Conservation (phyloP, 2,329 filamentous ascomycete genomes). For the Dryadomyces quercivorus region DNA sequence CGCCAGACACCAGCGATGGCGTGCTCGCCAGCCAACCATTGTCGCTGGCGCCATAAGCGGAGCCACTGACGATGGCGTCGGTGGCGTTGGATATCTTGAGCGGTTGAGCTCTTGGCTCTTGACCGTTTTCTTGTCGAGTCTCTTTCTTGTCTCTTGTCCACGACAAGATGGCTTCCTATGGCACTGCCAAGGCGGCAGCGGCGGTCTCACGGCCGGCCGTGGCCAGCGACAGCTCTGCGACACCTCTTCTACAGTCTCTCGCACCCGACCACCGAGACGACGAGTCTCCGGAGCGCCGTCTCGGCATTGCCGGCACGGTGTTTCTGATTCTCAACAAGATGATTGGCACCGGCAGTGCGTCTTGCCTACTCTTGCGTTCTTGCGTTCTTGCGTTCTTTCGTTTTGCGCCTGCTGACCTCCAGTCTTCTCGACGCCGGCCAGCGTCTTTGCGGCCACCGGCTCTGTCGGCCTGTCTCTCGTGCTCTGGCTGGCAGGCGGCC, state of each 20-base stretch:
- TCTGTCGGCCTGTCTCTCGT: conserved; percentile 40
- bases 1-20: background rate
- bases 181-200: background rate
- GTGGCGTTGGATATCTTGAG: background rate
- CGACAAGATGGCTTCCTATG: background rate
- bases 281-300: conserved; percentile 14
- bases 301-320: conserved; percentile 22
- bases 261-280: background rate
- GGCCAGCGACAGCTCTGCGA: background rate
- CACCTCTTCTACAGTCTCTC: background rate
- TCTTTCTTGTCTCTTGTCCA: background rate
- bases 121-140: background rate
- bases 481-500: conserved; percentile 38
- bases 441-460: conserved; percentile 39
- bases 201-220: background rate
- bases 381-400: no score
- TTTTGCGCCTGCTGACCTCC: background rate
- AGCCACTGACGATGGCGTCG: background rate
- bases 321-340: conserved; percentile 26
- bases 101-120: background rate
- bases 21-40: background rate
- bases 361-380: no score
- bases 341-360: conserved; percentile 22
- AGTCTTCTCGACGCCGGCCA: conserved; percentile 42
- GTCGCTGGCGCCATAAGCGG: background rate